Conservation (phyloP, 768 basidiomycete genomes). For the Suillus subalutaceus region DNA sequence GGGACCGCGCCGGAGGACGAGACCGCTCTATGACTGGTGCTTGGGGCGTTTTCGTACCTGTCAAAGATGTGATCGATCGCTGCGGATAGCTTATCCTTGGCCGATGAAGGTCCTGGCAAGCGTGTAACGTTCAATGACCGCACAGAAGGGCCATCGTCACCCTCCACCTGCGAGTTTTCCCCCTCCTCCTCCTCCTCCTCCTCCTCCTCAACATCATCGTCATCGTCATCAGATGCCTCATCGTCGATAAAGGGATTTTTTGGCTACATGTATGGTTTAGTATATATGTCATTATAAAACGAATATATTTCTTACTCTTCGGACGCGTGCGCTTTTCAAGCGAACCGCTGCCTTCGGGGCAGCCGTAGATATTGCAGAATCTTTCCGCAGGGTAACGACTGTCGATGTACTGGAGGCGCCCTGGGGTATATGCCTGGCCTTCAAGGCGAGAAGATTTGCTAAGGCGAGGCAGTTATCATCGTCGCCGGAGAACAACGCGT, state of each 20-base stretch:
- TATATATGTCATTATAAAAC: not conserved
- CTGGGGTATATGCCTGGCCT: not conserved
- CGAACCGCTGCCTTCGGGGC: not conserved
- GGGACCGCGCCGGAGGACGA: not conserved
- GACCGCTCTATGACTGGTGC: not conserved
- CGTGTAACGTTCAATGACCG: rapidly evolving
- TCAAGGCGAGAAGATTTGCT: not conserved
- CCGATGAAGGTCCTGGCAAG: not conserved
- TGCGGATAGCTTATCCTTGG: not conserved
- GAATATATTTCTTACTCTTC: too few relatives aligned
- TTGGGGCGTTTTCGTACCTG: not conserved
- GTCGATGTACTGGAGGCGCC: not conserved
- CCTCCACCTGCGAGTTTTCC: not conserved
- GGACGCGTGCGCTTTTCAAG: not conserved
- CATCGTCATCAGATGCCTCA: not conserved
- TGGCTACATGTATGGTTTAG: not conserved
- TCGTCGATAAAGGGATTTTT: not conserved
- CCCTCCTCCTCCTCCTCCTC: not conserved
- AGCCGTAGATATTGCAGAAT: not conserved
- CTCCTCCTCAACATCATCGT: too few relatives aligned
- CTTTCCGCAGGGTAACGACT: not conserved
- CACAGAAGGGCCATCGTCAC: not conserved
- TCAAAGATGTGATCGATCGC: not conserved
- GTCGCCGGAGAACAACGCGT: too few relatives aligned
- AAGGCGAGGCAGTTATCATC: not conserved